Conservation (phyloP, 108 stramenopile species). For the Nitzschia palea region DNA sequence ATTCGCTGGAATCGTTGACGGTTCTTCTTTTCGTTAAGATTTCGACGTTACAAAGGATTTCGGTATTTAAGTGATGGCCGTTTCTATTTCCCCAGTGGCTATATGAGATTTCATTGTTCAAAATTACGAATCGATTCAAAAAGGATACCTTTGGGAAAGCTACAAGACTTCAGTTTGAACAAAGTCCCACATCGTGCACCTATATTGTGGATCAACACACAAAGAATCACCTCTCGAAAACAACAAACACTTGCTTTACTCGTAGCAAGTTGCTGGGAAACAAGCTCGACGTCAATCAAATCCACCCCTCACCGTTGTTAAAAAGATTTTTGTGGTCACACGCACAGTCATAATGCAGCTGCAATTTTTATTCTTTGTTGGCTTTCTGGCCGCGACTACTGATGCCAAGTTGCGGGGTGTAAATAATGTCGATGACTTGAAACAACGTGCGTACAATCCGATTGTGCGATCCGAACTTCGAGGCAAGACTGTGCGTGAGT, state of each 20-base stretch:
- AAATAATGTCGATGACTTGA: neutral
- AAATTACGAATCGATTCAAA: slow-evolving; percentile 2
- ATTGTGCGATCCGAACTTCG: neutral
- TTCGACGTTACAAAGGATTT: neutral
- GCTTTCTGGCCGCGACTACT: neutral
- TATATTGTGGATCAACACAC: too few relatives aligned
- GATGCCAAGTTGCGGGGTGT: neutral
- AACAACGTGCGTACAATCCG: neutral
- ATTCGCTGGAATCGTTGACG: too few relatives aligned
- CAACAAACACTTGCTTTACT: too few relatives aligned
- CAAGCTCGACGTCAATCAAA: too few relatives aligned
- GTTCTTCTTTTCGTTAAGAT: too few relatives aligned
- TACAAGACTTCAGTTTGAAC: neutral
- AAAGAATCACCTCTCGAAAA: too few relatives aligned
- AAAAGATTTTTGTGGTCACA: too few relatives aligned
- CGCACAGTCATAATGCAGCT: neutral
- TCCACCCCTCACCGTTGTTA: too few relatives aligned
- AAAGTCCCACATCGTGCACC: neutral
- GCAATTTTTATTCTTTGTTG: neutral
- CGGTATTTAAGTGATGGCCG: neutral
- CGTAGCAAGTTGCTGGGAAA: too few relatives aligned
- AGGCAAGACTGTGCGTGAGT: slow-evolving; percentile 5
- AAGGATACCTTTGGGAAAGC: too few relatives aligned
- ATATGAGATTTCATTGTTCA: neutral
- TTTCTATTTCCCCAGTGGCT: neutral